Evolutionary conservation across 2,329 filamentous ascomycete species (phyloP), one percentile per base, ranked within the genome.

Genomic region (Colletotrichum costaricense): DNA sequence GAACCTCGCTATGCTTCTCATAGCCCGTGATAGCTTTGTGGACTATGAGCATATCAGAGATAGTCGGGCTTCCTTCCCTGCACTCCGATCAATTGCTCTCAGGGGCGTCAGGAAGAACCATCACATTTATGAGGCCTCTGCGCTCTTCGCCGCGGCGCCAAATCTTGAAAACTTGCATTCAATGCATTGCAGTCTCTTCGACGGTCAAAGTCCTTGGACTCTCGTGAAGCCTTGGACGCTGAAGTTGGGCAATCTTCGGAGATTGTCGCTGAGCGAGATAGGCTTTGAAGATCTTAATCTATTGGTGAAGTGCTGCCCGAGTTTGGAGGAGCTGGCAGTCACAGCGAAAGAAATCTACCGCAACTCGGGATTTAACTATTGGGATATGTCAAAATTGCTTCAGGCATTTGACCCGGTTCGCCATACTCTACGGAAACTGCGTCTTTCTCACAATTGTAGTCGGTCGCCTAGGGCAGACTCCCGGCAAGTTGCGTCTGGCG

Each of bases 1-100:
- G 3, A 69, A 69, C 24, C 22, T 69, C 11, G 42, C 69, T n/a
- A 35, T 55, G 24, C 24, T 73, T 2, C 14, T 42, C 1, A n/a
- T 56, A 4, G 70, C 70, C 12, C 70, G 70, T 8, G 70, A 69
- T 46, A 73, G 70, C 46, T 65, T 60, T 33, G 68, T 35, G 22
- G 59, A 65, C 5, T 69, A 69, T 42, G 42, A 59, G 28, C 55
- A 73, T 26, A 30, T 73, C 54, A 64, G 35, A 22, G 59, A 69
- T 33, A 69, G 70, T 24, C 33, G 55, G 7, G 26, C 2, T 33
- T 59, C 54, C 3, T 35, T 73, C 3, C 54, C 42, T 2, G 49
- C 66, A 4, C 59, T 73, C 6, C 59, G 26, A 11, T n/a, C 54
- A 2, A 59, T 65, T 6, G 22, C n/a, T 12, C 6, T 73, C 9